Percentiles rank a stretch among this genome's conserved stretches.
These are phyloP conservation scores for Gnomoniopsis sp. DNA, from an alignment of 2,329 filamentous ascomycete species.

Conservation along the genomic window DNA sequence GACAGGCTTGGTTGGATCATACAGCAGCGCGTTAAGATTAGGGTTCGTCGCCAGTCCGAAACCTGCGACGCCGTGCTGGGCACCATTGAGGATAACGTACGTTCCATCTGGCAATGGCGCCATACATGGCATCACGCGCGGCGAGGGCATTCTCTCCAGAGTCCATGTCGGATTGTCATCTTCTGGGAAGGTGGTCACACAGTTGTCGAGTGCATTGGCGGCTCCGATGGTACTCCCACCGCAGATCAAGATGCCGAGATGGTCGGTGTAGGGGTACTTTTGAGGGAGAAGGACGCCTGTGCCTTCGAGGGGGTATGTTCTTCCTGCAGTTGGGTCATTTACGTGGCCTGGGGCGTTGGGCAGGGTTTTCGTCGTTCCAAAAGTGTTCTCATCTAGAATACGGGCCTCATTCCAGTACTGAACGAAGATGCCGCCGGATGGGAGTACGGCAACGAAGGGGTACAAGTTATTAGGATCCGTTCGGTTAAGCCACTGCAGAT, in stretches of 20 bases:
- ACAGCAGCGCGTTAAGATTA: constrained; percentile 51
- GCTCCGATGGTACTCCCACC: constrained; percentile 51
- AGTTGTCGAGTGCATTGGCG: constrained; percentile 54
- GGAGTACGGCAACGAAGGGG: constrained; percentile 51
- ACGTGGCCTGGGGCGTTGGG: constrained; percentile 54
- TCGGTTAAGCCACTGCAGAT: constrained; percentile 41
- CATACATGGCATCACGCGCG: constrained; percentile 53
- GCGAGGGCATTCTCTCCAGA: constrained; percentile 56
- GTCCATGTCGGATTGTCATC: constrained; percentile 45
- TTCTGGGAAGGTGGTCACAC: constrained; percentile 52
- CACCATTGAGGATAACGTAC: constrained; percentile 53
- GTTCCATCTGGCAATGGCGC: constrained; percentile 53
- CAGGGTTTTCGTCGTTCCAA: constrained; percentile 45
- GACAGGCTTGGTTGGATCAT: constrained; percentile 47
- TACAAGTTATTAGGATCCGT: constrained; percentile 60
- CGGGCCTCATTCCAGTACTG: constrained; percentile 57
- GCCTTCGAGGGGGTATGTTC: constrained; percentile 56
- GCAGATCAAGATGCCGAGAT: constrained; percentile 50
- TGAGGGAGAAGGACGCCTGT: constrained; percentile 53
- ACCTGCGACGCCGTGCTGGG: constrained; percentile 47
- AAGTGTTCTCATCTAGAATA: constrained; percentile 48
- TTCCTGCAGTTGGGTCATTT: constrained; percentile 47
- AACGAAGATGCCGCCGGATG: constrained; percentile 53
- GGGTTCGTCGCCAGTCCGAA: constrained; percentile 44
- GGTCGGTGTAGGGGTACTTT: constrained; percentile 45